Conservation (phyloP, 768 basidiomycete species). For the Rhodosporidiobolus odoratus region DNA sequence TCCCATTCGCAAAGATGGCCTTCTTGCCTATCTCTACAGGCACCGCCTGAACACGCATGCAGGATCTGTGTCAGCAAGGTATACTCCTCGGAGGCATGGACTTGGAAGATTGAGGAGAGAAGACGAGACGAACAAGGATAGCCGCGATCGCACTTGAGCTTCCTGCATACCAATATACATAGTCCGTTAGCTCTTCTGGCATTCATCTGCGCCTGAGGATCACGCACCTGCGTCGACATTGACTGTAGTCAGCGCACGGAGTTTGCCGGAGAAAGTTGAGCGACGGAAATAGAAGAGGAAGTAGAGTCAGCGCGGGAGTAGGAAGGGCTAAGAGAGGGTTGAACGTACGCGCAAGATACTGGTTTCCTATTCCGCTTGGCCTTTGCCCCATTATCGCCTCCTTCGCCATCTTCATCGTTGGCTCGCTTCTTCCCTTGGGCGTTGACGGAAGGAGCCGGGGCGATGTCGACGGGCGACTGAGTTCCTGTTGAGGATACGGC, state of each 20-base stretch:
- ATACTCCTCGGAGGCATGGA: no score
- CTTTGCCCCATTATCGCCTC: not conserved
- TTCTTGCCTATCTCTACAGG: constrained; percentile 30
- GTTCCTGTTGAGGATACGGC: not conserved
- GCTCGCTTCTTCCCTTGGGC: not conserved
- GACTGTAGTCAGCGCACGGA: no score
- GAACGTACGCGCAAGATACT: constrained; percentile 28
- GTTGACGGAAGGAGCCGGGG: not conserved
- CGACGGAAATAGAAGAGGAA: no score
- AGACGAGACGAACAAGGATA: constrained; percentile 27
- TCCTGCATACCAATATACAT: no score
- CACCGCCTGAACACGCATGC: constrained; percentile 6
- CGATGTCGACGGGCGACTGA: not conserved
- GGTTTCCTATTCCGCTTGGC: constrained; percentile 29
- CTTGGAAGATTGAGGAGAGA: not conserved
- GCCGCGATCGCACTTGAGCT: constrained; percentile 32
- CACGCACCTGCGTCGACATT: no score
- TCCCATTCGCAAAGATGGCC: constrained; percentile 35
- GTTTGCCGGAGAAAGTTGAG: no score
- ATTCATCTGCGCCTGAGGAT: no score
- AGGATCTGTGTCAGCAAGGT: no score
- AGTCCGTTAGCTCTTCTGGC: no score
- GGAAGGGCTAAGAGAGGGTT: constrained; percentile 3
- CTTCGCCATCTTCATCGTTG: not conserved
- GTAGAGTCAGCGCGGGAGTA: no score